Conservation (phyloP, 2,329 filamentous ascomycete species). For the Eutypa lata region DNA sequence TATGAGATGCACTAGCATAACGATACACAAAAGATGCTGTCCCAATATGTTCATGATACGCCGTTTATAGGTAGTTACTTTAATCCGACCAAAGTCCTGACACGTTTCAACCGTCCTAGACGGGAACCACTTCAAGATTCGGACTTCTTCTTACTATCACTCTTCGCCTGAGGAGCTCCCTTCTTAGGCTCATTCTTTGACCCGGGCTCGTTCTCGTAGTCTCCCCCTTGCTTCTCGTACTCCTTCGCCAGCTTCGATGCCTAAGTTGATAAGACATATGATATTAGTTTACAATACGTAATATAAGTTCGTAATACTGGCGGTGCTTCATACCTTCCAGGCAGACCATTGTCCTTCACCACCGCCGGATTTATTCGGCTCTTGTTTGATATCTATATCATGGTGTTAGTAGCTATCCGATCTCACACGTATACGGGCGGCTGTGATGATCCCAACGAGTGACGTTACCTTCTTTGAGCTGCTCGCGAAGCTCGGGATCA, state of each 20-base stretch:
- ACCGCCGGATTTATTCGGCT: conserved; percentile 38
- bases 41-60: too few species aligned
- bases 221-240: conserved; percentile 39
- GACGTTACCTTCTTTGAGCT: conserved; percentile 35
- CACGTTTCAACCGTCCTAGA: too few species aligned
- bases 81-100: too few species aligned
- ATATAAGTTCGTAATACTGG: too few species aligned
- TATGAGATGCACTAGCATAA: too few species aligned
- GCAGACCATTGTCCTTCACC: conserved; percentile 37
- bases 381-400: conserved; percentile 36
- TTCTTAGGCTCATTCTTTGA: conserved; percentile 35
- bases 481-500: conserved; percentile 35
- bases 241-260: conserved; percentile 37
- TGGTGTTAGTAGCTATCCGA: neutral
- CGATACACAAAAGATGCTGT: too few species aligned
- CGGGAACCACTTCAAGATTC: neutral
- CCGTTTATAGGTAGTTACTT: too few species aligned
- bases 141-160: conserved; percentile 5
- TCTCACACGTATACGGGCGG: neutral
- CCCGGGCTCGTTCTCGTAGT: conserved; percentile 36
- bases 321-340: conserved; percentile 28
- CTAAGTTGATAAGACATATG: conserved; percentile 12
- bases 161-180: conserved; percentile 17
- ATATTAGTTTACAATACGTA: conserved; percentile 3
- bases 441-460: too few species aligned